phyloP scores from a whole-genome alignment of 495 filamentous ascomycete genomes.

The Penicillium macrosclerotiorum region DNA sequence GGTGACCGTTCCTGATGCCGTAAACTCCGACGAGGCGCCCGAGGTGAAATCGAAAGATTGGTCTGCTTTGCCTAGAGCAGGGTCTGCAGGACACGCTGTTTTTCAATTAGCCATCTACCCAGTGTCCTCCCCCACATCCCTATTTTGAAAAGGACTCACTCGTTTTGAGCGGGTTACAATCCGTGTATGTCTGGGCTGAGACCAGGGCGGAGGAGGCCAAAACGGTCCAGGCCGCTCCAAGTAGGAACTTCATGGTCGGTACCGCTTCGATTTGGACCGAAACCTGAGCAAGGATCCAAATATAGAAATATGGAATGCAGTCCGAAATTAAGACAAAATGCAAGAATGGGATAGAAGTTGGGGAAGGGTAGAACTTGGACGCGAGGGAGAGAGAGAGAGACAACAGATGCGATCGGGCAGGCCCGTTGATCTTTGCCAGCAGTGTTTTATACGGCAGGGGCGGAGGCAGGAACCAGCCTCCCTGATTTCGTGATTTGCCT shows the following conservation, averaged over 20 bases:
- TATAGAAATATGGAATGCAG: conserved; percentile 2
- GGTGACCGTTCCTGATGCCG: conserved; percentile 58
- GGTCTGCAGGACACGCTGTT: conserved; percentile 67
- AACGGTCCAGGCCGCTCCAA: conserved; percentile 26
- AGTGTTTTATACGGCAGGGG: not conserved
- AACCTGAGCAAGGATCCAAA: not conserved
- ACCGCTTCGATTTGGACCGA: too few species aligned
- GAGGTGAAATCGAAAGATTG: conserved; percentile 72
- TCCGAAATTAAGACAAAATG: conserved; percentile 3
- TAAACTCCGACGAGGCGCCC: conserved; percentile 68
- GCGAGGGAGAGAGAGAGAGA: not conserved
- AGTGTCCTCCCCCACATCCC: not conserved
- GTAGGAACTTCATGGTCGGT: conserved; percentile 31
- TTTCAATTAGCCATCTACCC: conserved; percentile 17
- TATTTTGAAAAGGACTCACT: conserved; percentile 55
- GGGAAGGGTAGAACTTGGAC: not conserved
- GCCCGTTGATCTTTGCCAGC: too few species aligned
- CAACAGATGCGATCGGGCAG: too few species aligned
- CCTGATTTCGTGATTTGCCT: not conserved
- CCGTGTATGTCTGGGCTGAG: conserved; percentile 70
- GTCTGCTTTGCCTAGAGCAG: conserved; percentile 77
- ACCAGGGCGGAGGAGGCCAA: conserved; percentile 37
- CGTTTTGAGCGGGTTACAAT: conserved; percentile 69
- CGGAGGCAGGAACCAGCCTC: conserved; percentile 22
- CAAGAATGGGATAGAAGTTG: not conserved